Base-by-base conservation (phyloP, 306 rosid species). In the Medicago lupulina region DNA sequence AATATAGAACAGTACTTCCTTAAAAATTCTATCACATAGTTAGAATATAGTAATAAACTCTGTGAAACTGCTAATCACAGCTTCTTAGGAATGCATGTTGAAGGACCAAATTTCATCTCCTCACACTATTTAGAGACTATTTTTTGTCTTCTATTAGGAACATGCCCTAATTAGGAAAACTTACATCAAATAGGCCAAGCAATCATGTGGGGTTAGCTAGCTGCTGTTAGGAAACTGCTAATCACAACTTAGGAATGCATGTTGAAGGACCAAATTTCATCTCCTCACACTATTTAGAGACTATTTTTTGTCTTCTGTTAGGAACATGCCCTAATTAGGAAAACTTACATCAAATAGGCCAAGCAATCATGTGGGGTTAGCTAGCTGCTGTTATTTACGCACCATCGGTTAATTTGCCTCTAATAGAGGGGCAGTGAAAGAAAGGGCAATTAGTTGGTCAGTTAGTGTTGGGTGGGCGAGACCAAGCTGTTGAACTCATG, bases 61-160 rank as follows among this genome's bases (percentile, higher is more conserved):
- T n/a, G n/a, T n/a, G n/a, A n/a, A n/a, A n/a, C 78, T 53, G 12
- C 70, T 25, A 41, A 3, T 6, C 10, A 15, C 60, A 28, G 53
- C 65, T n/a, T n/a, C n/a, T 65, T 67, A 25, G 31, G 16, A 73
- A 60, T 51, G 23, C 36, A 10, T 21, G 19, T 71, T 50, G 28
- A 54, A 44, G 28, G 71, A 71, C 49, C n/a, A 39, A 46, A 12
- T 13, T 11, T 46, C 16, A 11, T 46, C 15, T 46, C 51, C 16
- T 46, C 16, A 13, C 51, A 46, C 51, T n/a, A 16, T 46, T 46
- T 15, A 13, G 51, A 46, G 51, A 46, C n/a, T n/a, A n/a, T n/a
- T n/a, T 46, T 46, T 40, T 7, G 44, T 40, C 44, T 40, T 40
- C 3, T 8, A 12, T 40, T 40, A 40, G 11, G 44, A 40, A 40